Conservation (phyloP, 1,139 yeast species). For the Debaryomycetaceae sp. region DNA sequence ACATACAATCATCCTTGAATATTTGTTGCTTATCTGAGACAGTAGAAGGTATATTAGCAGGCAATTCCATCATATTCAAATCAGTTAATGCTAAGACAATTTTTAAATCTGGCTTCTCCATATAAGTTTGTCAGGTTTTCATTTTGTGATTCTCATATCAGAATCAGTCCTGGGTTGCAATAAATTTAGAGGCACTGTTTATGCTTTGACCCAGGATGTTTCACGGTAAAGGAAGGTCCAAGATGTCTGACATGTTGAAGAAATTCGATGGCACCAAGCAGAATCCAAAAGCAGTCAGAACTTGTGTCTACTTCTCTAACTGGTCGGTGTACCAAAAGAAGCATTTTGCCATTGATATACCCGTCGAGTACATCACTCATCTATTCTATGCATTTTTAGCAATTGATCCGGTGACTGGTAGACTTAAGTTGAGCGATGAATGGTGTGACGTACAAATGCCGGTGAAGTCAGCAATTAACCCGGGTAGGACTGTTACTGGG, state of each 20-base stretch:
- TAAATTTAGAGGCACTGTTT: too few species aligned
- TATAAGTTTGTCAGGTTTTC: not conserved
- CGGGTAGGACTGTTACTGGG: conserved; percentile 34
- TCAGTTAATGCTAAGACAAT: not conserved
- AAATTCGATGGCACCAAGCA: too few species aligned
- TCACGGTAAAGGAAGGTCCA: too few species aligned
- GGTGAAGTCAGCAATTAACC: conserved; percentile 19
- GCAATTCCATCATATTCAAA: conserved; percentile 13
- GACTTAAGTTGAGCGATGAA: conserved; percentile 51
- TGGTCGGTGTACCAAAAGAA: conserved; percentile 74
- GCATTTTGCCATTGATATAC: conserved; percentile 67
- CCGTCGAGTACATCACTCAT: conserved; percentile 55
- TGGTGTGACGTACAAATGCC: conserved; percentile 65
- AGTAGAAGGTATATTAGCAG: conserved; percentile 16
- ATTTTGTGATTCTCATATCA: not conserved
- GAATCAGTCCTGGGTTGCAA: too few species aligned
- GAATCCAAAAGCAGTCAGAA: conserved; percentile 9
- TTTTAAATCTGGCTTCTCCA: not conserved
- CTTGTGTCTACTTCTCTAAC: conserved; percentile 39
- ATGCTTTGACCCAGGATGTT: too few species aligned
- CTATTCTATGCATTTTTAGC: conserved; percentile 75
- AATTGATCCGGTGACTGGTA: conserved; percentile 53
- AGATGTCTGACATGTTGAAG: too few species aligned
- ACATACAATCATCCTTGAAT: conserved; percentile 82
- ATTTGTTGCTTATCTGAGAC: conserved; percentile 32